Conservation (phyloP, 164 flowering plant species). For the Nelumbo lutea region DNA sequence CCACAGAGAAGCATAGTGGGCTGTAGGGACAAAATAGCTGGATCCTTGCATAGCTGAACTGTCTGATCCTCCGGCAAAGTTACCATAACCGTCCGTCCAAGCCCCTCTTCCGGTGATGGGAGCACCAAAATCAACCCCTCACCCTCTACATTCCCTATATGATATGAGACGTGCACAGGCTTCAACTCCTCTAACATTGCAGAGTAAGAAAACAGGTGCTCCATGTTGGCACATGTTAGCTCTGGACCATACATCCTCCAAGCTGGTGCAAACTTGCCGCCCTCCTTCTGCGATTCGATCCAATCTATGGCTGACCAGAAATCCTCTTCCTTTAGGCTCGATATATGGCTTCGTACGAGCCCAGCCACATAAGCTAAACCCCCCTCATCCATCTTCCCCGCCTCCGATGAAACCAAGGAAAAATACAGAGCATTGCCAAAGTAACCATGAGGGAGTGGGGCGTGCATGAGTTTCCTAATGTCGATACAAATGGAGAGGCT, state of each 20-base stretch:
- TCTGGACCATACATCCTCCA: conserved; percentile 61
- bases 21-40: conserved; percentile 31
- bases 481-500: conserved; percentile 51
- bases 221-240: conserved; percentile 62
- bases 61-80: conserved; percentile 49
- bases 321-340: conserved; percentile 37
- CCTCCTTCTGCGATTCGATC: conserved; percentile 36
- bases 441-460: conserved; percentile 44
- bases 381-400: conserved; percentile 5
- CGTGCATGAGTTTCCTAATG: conserved; percentile 35
- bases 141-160: conserved; percentile 51
- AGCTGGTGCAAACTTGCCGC: conserved; percentile 35
- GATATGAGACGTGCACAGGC: conserved; percentile 62
- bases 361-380: conserved; percentile 25
- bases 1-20: conserved; percentile 43
- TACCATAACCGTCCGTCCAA: conserved; percentile 55
- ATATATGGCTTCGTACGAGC: conserved; percentile 29
- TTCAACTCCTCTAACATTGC: conserved; percentile 35
- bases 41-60: conserved; percentile 30
- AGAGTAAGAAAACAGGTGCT: conserved; percentile 33
- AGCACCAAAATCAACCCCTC: conserved; percentile 68
- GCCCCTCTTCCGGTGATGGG: conserved; percentile 63
- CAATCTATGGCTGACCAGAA: conserved; percentile 40
- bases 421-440: conserved; percentile 77
- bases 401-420: conserved; percentile 24